Evolutionary conservation across 1,284 basidiomycete species (phyloP), one percentile per base, ranked within the genome.

Genomic region (Naganishia sp.): DNA sequence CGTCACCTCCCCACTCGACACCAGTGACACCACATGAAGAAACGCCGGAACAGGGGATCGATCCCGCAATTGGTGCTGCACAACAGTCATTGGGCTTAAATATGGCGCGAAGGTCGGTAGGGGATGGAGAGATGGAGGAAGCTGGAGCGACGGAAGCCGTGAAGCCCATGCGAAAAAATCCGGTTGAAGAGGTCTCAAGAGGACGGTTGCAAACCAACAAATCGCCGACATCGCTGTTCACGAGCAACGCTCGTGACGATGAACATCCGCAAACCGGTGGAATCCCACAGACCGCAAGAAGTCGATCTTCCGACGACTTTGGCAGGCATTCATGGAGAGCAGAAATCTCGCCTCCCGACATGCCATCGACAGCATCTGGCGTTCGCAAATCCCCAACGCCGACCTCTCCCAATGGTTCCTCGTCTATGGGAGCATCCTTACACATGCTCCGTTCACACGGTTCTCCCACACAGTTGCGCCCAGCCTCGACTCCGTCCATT

Each of bases 391-490:
- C 45, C 9, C 39, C 32, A 35, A 51, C 58, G n/a, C 54, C 54
- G n/a, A 46, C 45, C 5, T 31, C 57, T 3, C 28, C 35, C 11
- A 42, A 25, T 13, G 21, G 35, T 11, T 46, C 63, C 13, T 25
- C 45, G 9, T 52, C 51, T 21, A 28, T 23, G 15, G 35, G 35
- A 43, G 11, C 55, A 1, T 53, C 42, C 21, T n/a, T 39, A 39
- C 51, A 28, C 15, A 28, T 35, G 10, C 23, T 9, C 35, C 51
- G 28, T 25, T 53, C 28, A 39, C n/a, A 4, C 43, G 32, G 11
- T 11, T 47, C 25, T 42, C 42, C 6, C 58, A 50, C 13, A 28
- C 15, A 21, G 50, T 54, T 28, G 46, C 63, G n/a, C 28, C 61
- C 6, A 57, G 35, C 11, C 39, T 17, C 21, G 5, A 41, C 45